Conservation (phyloP, 805 yeast species). For the Yamadazyma laniorum region DNA sequence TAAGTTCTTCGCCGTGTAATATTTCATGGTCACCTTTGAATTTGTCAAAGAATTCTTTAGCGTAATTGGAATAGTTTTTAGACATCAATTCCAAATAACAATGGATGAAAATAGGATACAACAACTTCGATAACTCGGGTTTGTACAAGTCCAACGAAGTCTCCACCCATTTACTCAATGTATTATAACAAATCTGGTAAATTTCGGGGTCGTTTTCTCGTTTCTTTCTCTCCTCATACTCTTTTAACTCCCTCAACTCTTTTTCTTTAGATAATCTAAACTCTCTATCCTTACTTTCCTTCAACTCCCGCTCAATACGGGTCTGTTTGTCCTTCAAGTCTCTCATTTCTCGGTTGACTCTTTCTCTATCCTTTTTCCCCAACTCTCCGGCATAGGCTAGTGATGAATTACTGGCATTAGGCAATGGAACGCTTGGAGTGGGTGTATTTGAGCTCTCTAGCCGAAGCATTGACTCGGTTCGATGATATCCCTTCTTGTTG, state of each 20-base stretch:
- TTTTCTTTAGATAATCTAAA: constrained; percentile 36
- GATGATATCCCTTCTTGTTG: constrained; percentile 89
- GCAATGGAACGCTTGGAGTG: constrained; percentile 49
- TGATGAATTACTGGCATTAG: constrained; percentile 43
- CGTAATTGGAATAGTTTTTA: constrained; percentile 57
- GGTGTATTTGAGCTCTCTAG: constrained; percentile 73
- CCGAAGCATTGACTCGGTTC: constrained; percentile 91
- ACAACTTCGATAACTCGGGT: constrained; percentile 77
- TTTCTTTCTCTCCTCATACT: constrained; percentile 43
- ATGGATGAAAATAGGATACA: constrained; percentile 93
- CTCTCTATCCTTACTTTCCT: constrained; percentile 40
- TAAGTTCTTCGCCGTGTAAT: constrained; percentile 75
- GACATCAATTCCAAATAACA: constrained; percentile 76
- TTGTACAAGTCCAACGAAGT: constrained; percentile 86
- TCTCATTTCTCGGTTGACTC: constrained; percentile 28
- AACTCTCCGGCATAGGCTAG: constrained; percentile 36
- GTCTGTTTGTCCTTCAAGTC: constrained; percentile 35
- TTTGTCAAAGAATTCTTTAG: constrained; percentile 72
- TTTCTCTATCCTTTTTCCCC: constrained; percentile 26
- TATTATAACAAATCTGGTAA: constrained; percentile 75
- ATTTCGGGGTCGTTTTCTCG: constrained; percentile 62
- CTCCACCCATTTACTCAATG: constrained; percentile 86
- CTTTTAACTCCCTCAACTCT: constrained; percentile 36
- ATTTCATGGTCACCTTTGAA: constrained; percentile 71
- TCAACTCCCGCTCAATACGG: constrained; percentile 35